Base-by-base conservation (phyloP, 1,139 yeast genomes). In the Debaryomycetaceae sp. region DNA sequence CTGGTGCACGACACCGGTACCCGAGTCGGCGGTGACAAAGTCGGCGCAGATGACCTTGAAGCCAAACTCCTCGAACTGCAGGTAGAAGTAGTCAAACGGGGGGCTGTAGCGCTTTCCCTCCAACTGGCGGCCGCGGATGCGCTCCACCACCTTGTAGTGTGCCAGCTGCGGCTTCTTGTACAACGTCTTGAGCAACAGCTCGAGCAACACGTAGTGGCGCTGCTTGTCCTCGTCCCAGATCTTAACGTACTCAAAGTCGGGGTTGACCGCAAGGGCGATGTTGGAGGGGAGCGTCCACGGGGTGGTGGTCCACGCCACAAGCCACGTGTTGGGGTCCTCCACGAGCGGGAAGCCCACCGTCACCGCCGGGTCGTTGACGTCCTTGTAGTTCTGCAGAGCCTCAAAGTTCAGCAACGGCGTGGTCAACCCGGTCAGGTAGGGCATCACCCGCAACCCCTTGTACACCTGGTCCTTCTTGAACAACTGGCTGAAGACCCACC, bases 281-380 rank as follows among this genome's bases (percentile, higher is more conserved):
- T 91, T 91, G 16, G 96, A 84, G 28, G 98, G 98, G 53, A 91
- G 71, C 31, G 99, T 93, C 99, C 99, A 91, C 32, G 99, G 99
- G 23, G 99, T 91, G 41, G 99, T 91, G 27, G 99, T 91, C 99
- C 99, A 91, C 12, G 97, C 98, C 29, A 91, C 89, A 45, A 91
- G 68, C 44, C 73, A 67, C 35, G 95, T 85, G 49, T 83, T 77
- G 42, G 83, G 85, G 49, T 89, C 94, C 41, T 76, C 84, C 16
- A 74, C 65, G 36, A 86, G 67, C 41, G 88, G 88, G 71, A 91
- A 93, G 16, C 88, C 94, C 45, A 93, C 64, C 40, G 96, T 88
- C 34, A 93, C 88, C 7, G 96, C 96, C 14, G 99, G 99, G 56
- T 91, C 99, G 41, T 80, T 75, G 31, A 91, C 98, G 40, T 91